Base-by-base conservation (phyloP, 2,329 filamentous ascomycete genomes). In the Verticillium dahliae region DNA sequence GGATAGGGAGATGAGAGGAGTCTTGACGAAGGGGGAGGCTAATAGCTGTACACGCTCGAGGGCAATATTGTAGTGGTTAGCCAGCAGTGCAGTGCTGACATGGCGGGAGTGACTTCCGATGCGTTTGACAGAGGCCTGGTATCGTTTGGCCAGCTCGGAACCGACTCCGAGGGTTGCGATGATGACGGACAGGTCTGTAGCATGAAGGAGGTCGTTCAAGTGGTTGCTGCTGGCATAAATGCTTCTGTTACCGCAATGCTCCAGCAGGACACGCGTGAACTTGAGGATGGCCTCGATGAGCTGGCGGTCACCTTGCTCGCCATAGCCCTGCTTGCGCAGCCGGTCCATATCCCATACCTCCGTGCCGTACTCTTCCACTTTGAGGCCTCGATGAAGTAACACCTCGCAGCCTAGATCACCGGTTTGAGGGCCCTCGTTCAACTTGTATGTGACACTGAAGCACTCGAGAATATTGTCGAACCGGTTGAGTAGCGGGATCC, bases 241-340 rank as follows among this genome's bases (percentile, higher is more conserved):
- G 77, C 93, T 97, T 68, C 96, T 85, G 72, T 99, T 99, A 63
- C 94, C 95, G 75, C 95, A 99, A 72, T 97, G 95, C 73, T 98
- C 92, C 59, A 98, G 79, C 35, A 99, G 81, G 74, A 96, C 85
- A 64, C 89, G 86, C 27, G 93, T 97, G 75, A 99, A 99, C 68
- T 85, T 82, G 63, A 99, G 80, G 60, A 98, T 83, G 35, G 85
- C 82, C 72, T 96, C 89, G 61, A 98, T 79, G 64, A 99, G 81
- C 70, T 90, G 80, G 67, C 87, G 82, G 74, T 99, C 95, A 67
- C 90, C 93, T 69, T 97, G 90, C 60, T 81, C 72, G 2, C 84
- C 80, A 72, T 89, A 92, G 34, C 88, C 89, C 61, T 90, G 74
- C 66, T 81, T 74, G 60, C 75, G 72, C 58, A 92, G 77, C 63